Percentiles rank a stretch among this genome's conserved stretches.
phyloP scores from a whole-genome alignment of 352 stramenopile genomes.

The Phytophthora cryptogea region DNA sequence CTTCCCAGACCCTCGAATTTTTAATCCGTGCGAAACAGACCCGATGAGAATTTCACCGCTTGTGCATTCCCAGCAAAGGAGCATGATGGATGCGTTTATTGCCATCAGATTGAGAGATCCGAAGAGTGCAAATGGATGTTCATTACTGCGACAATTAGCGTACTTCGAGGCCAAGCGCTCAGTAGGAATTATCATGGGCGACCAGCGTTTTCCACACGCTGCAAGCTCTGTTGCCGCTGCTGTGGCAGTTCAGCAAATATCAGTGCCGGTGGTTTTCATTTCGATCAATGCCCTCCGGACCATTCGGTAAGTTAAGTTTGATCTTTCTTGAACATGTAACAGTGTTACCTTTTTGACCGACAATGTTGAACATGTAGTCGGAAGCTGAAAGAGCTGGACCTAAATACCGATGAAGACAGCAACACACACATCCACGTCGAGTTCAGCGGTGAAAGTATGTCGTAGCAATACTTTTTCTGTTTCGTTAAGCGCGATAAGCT shows the following conservation, averaged over 20 bases:
- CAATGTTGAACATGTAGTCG: slow-evolving; percentile 16
- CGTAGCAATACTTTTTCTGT: background rate
- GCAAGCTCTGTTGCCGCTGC: slow-evolving; percentile 21
- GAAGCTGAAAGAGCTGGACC: slow-evolving; percentile 27
- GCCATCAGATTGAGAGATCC: slow-evolving; percentile 28
- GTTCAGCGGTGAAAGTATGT: slow-evolving; percentile 69
- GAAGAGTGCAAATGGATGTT: slow-evolving; percentile 33
- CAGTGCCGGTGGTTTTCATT: slow-evolving; percentile 59
- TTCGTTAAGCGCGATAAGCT: background rate
- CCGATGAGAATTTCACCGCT: slow-evolving; percentile 25
- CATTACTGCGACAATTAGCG: slow-evolving; percentile 43
- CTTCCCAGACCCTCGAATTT: slow-evolving; percentile 28
- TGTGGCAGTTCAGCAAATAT: slow-evolving; percentile 26
- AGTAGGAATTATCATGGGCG: slow-evolving; percentile 52
- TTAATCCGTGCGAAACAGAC: slow-evolving; percentile 44
- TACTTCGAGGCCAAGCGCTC: slow-evolving; percentile 44
- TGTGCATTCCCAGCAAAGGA: slow-evolving; percentile 16
- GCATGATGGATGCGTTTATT: slow-evolving; percentile 34
- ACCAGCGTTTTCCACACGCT: slow-evolving; percentile 33
- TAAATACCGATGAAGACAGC: slow-evolving; percentile 22
- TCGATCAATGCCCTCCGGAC: slow-evolving; percentile 37
- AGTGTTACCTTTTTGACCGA: background rate
- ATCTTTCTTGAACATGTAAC: background rate
- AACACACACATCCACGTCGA: slow-evolving; percentile 58
- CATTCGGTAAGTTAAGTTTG: slow-evolving; percentile 25